These are phyloP conservation scores for Aspergillus ochraceus DNA, from an alignment of 2,329 filamentous ascomycete genomes.

Conservation along the genomic window DNA sequence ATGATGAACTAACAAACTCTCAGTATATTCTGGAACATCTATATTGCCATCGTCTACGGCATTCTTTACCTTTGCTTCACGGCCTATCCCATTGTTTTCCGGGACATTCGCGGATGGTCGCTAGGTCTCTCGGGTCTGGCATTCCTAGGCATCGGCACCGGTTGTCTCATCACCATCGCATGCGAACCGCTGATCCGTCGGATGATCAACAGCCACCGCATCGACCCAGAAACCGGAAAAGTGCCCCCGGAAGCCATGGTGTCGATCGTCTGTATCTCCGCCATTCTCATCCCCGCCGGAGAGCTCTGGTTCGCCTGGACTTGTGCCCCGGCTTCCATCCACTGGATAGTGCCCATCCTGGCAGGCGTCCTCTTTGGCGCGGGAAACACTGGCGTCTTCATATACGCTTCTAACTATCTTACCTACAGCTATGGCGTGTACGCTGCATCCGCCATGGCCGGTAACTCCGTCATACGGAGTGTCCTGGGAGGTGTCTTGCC, in stretches of 20 bases:
- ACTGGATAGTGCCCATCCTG: constrained; percentile 77
- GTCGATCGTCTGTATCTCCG: constrained; percentile 74
- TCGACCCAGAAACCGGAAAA: constrained; percentile 72
- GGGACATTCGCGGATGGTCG: constrained; percentile 72
- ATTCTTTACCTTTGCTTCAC: constrained; percentile 90
- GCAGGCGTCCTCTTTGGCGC: constrained; percentile 78
- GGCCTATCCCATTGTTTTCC: constrained; percentile 83
- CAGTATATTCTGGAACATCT: constrained; percentile 72
- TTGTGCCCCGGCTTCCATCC: constrained; percentile 71
- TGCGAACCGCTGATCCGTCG: constrained; percentile 69
- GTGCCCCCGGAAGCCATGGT: constrained; percentile 78
- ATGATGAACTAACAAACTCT: constrained; percentile 1
- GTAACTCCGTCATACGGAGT: constrained; percentile 73
- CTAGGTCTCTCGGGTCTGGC: constrained; percentile 72
- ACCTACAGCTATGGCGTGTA: constrained; percentile 79
- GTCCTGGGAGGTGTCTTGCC: constrained; percentile 76
- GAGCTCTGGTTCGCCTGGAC: constrained; percentile 91
- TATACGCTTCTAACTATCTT: constrained; percentile 79
- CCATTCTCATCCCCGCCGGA: constrained; percentile 71
- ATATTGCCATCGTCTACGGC: constrained; percentile 75
- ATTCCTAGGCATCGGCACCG: constrained; percentile 71
- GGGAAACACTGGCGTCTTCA: constrained; percentile 76
- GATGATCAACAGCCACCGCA: constrained; percentile 74
- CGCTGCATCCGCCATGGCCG: constrained; percentile 75
- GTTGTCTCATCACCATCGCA: constrained; percentile 53